phyloP scores from a whole-genome alignment of 2,329 filamentous ascomycete genomes.

The Mycosphaerelloides madeirae region DNA sequence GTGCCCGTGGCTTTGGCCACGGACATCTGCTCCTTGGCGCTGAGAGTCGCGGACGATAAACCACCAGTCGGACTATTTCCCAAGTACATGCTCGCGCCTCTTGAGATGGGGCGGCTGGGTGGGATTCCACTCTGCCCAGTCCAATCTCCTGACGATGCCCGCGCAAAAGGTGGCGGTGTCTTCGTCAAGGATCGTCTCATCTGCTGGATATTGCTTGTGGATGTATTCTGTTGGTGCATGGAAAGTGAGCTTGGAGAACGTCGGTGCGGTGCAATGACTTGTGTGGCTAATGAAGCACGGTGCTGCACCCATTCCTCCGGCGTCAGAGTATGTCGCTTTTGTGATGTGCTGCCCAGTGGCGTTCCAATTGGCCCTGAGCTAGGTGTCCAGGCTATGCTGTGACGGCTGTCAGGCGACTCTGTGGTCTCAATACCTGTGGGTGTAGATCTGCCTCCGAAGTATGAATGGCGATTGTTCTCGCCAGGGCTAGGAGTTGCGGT shows the following conservation, averaged over 20 bases:
- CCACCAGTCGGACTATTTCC: constrained; percentile 1
- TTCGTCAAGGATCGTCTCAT: constrained; percentile 24
- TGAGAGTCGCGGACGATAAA: constrained; percentile 56
- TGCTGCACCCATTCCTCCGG: constrained; percentile 82
- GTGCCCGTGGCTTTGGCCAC: constrained; percentile 76
- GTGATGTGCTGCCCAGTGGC: constrained; percentile 38
- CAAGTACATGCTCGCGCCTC: constrained; percentile 27
- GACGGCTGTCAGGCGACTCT: constrained; percentile 48
- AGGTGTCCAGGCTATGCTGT: constrained; percentile 68
- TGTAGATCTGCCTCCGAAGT: constrained; percentile 29
- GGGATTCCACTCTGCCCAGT: constrained; percentile 27
- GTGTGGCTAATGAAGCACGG: constrained; percentile 55
- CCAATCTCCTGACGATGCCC: constrained; percentile 44
- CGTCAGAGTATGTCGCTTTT: constrained; percentile 53
- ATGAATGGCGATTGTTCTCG: constrained; percentile 30
- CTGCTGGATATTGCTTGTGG: constrained; percentile 18
- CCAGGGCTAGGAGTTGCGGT: constrained; percentile 21
- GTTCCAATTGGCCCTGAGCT: constrained; percentile 36
- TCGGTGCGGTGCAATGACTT: constrained; percentile 41
- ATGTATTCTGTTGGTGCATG: constrained; percentile 25
- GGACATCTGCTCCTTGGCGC: constrained; percentile 82
- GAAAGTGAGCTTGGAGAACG: constrained; percentile 24
- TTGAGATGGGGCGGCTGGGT: constrained; percentile 28
- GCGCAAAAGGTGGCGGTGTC: constrained; percentile 42
- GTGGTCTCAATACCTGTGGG: constrained; percentile 27